phyloP scores from a whole-genome alignment of 169 alveolate genomes.

The Eimeria zaria region DNA sequence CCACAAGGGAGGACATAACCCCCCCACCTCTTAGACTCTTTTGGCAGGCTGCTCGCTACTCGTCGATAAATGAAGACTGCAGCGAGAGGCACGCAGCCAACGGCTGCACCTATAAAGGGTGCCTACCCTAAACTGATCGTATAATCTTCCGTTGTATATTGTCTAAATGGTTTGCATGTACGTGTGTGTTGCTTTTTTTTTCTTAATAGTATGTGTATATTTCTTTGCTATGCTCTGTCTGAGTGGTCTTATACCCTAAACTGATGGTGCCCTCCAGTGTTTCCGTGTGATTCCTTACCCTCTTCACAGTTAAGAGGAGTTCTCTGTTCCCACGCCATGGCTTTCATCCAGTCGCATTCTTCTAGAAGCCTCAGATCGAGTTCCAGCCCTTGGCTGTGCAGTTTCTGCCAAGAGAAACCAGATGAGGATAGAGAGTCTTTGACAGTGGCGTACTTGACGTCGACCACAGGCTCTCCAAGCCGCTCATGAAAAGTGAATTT shows the following conservation, averaged over 20 bases:
- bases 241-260: too few species aligned
- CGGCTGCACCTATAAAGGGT: neutral
- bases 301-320: conserved; percentile 23
- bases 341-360: conserved; percentile 76
- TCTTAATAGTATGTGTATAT: too few species aligned
- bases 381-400: conserved; percentile 13
- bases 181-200: neutral
- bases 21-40: too few species aligned
- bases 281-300: conserved; percentile 12
- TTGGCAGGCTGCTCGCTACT: neutral
- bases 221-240: too few species aligned
- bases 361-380: conserved; percentile 9
- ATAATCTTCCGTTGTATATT: neutral
- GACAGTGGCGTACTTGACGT: conserved; percentile 51
- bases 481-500: conserved; percentile 6
- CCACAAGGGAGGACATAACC: too few species aligned
- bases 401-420: conserved; percentile 40
- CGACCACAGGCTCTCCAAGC: conserved; percentile 51
- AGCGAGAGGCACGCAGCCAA: neutral
- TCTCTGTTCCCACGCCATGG: conserved; percentile 79
- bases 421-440: neutral
- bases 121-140: neutral
- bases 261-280: too few species aligned
- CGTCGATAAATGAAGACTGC: neutral
- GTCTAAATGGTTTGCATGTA: too few species aligned